These are phyloP conservation scores for Collybiopsis luxurians DNA, from an alignment of 768 basidiomycete species.

Conservation along the genomic window DNA sequence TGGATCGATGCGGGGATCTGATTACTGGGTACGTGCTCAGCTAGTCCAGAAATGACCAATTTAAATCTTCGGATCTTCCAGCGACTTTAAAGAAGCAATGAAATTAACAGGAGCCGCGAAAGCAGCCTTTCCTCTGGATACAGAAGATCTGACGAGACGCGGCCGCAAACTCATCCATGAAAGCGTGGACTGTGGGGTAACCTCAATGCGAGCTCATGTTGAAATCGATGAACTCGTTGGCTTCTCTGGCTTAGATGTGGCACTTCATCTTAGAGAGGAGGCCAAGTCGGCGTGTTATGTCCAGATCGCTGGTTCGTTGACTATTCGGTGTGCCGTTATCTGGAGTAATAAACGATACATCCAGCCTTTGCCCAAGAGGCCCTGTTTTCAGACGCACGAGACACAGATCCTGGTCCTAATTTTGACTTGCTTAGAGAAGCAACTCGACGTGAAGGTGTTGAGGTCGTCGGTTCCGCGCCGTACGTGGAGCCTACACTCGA, in stretches of 20 bases:
- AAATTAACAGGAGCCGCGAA: constrained; percentile 50
- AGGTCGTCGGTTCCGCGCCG: constrained; percentile 61
- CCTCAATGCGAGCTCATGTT: constrained; percentile 65
- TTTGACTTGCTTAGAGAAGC: constrained; percentile 43
- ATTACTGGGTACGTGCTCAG: constrained; percentile 42
- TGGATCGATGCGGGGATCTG: constrained; percentile 51
- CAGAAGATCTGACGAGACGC: constrained; percentile 46
- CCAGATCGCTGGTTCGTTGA: constrained; percentile 50
- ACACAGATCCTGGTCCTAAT: constrained; percentile 40
- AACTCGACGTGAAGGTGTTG: constrained; percentile 35
- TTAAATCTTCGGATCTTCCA: constrained; percentile 21
- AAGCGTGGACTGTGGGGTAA: constrained; percentile 61
- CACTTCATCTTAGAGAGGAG: constrained; percentile 43
- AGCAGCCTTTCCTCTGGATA: constrained; percentile 38
- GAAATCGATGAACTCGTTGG: constrained; percentile 58
- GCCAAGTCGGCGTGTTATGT: constrained; percentile 49
- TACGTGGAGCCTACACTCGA: constrained; percentile 54
- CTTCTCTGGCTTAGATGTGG: constrained; percentile 52
- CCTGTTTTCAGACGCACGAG: constrained; percentile 37
- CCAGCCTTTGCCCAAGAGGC: constrained; percentile 64
- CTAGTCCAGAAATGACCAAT: neutral
- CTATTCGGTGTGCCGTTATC: neutral
- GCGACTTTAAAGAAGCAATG: constrained; percentile 57
- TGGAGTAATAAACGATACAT: neutral
- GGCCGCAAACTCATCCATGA: constrained; percentile 53